Evolutionary conservation across 345 rosid species (phyloP), one percentile per base, ranked within the genome.

Genomic region (Trapa incisa): DNA sequence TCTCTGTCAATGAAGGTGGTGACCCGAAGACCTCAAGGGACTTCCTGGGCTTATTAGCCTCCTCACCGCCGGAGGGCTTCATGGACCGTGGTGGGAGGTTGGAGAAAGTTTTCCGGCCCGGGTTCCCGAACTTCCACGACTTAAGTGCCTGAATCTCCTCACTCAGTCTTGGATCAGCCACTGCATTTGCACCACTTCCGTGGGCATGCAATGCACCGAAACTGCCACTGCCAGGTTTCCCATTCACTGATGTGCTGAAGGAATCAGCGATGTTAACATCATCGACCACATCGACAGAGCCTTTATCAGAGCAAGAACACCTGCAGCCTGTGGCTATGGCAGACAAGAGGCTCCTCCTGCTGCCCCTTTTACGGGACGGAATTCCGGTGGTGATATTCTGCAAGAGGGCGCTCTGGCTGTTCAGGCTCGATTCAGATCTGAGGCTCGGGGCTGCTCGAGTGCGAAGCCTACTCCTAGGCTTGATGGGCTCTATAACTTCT

Each of bases 11-110:
- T 4, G 79, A 73, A 32, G 90, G 85, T 39, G 90, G 85, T 39
- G 86, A 83, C 33, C 97, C 88, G 48, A 80, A 86, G 42, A 83
- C 86, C 68, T 88, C 91, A 0, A 84, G 70, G 16, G 93, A 81
- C 64, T 85, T 86, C 64, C 80, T 74, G 12, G 76, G 78, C 53
- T 68, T 65, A 17, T 68, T 65, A 17, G 76, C 78, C 33, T 76
- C 66, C 66, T 65, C 82, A 12, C 39, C 72, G 5, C 62, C 68
- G 42, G 29, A 22, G 29, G 56, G 47, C 65, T 61, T 69, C 5
- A 61, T 5, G 8, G 63, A 11, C 29, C 29, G 29, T 22, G 29
- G 29, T 33, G 63, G 63, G 1, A 58, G 63, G 3, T 58, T 38
- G 1, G 35, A 10, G 63, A 2, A 33, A n/a, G 15, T 33, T 13